phyloP scores from a whole-genome alignment of 495 filamentous ascomycete species.

The Xylaria telfairii region DNA sequence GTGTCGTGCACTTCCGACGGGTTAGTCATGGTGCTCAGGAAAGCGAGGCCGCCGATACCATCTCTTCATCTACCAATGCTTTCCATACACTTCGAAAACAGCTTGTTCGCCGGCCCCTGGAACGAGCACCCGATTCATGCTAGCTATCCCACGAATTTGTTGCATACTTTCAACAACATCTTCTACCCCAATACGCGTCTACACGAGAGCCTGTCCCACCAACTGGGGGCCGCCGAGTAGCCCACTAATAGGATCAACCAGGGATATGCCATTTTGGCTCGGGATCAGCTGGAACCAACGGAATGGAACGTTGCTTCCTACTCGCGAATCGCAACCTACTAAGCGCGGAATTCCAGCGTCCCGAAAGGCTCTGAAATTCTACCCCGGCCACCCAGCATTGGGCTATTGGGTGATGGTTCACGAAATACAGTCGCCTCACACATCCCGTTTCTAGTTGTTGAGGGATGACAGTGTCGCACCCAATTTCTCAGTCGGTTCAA shows the following conservation, averaged over 20 bases:
- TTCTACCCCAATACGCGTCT: slow-evolving; percentile 52
- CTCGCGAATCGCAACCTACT: slow-evolving; percentile 62
- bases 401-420: slow-evolving; percentile 22
- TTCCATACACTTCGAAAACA: slow-evolving; percentile 63
- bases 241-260: slow-evolving; percentile 79
- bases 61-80: slow-evolving; percentile 54
- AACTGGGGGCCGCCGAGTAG: slow-evolving; percentile 59
- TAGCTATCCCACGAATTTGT: slow-evolving; percentile 48
- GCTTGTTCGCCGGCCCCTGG: slow-evolving; percentile 82
- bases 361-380: slow-evolving; percentile 28
- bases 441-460: slow-evolving; percentile 21
- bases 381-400: slow-evolving; percentile 25
- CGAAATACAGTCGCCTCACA: slow-evolving; percentile 11
- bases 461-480: slow-evolving; percentile 27
- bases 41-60: slow-evolving; percentile 73
- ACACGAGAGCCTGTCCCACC: slow-evolving; percentile 50
- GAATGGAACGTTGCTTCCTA: slow-evolving; percentile 64
- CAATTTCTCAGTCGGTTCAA: slow-evolving; percentile 20
- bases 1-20: slow-evolving; percentile 91
- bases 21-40: slow-evolving; percentile 81
- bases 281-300: slow-evolving; percentile 83
- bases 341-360: slow-evolving; percentile 56
- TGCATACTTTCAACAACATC: slow-evolving; percentile 50
- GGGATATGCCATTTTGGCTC: slow-evolving; percentile 86
- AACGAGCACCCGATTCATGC: slow-evolving; percentile 63